phyloP scores from a whole-genome alignment of 2,329 filamentous ascomycete genomes.

The Diaporthe sp. region DNA sequence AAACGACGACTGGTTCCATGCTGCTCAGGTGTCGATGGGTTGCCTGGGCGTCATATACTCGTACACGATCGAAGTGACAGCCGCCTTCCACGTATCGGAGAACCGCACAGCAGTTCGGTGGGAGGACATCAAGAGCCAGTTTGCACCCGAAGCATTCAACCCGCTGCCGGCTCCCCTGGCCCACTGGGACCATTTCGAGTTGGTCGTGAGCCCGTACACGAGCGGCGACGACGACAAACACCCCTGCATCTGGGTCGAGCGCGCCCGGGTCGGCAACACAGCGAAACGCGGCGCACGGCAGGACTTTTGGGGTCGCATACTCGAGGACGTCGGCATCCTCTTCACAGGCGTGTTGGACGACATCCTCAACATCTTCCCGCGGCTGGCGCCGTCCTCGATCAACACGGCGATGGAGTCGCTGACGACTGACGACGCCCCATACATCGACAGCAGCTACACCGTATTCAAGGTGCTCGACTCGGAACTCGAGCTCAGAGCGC shows the following conservation, averaged over 20 bases:
- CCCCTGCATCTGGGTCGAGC: conserved; percentile 38
- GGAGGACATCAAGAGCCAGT: conserved; percentile 38
- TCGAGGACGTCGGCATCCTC: conserved; percentile 39
- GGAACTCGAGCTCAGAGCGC: conserved; percentile 37
- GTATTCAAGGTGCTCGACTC: conserved; percentile 41
- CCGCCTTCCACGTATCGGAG: conserved; percentile 38
- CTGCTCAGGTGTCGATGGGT: conserved; percentile 40
- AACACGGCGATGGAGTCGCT: conserved; percentile 38
- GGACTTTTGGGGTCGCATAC: conserved; percentile 36
- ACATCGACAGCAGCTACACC: conserved; percentile 40
- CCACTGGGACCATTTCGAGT: conserved; percentile 40
- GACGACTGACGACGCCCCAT: conserved; percentile 38
- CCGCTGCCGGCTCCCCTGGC: conserved; percentile 36
- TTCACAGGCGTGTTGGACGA: conserved; percentile 34
- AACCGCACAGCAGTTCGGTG: conserved; percentile 37
- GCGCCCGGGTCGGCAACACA: conserved; percentile 32
- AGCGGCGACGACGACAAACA: conserved; percentile 30
- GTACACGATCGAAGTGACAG: conserved; percentile 39
- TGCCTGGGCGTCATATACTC: conserved; percentile 41
- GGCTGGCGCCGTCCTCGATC: conserved; percentile 37
- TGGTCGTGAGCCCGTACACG: conserved; percentile 41
- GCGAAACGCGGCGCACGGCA: conserved; percentile 35
- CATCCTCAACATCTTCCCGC: conserved; percentile 37
- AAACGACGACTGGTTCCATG: conserved; percentile 40
- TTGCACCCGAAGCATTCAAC: conserved; percentile 37